phyloP scores from a whole-genome alignment of 495 filamentous ascomycete species.

The Penicillium crystallinum region DNA sequence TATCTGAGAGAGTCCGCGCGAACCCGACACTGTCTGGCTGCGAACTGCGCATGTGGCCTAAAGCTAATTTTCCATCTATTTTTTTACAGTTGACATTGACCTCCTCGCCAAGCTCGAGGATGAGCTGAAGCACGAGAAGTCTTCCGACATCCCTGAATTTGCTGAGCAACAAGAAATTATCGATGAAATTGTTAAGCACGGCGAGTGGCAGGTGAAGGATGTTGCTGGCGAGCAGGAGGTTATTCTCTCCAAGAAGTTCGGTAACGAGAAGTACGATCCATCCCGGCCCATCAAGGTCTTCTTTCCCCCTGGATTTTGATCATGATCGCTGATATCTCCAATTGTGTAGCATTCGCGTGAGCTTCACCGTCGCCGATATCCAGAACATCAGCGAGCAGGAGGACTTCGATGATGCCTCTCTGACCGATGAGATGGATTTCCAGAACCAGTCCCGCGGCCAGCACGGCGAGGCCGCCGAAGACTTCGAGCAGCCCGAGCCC shows the following conservation, averaged over 20 bases:
- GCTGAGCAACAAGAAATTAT: constrained; percentile 62
- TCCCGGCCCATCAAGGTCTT: neutral
- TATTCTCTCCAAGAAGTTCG: constrained; percentile 71
- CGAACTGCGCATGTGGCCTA: neutral
- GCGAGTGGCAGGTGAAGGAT: constrained; percentile 66
- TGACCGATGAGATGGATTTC: constrained; percentile 47
- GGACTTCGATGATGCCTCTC: constrained; percentile 42
- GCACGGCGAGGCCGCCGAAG: constrained; percentile 49
- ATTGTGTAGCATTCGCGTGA: constrained; percentile 68
- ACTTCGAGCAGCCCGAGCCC: constrained; percentile 50
- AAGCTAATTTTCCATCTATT: constrained; percentile 8
- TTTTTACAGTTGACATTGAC: constrained; percentile 39
- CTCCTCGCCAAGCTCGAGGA: constrained; percentile 46
- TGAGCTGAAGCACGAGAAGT: constrained; percentile 45
- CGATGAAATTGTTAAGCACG: constrained; percentile 73
- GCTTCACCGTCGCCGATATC: constrained; percentile 91
- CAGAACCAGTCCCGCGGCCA: constrained; percentile 42
- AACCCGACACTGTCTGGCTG: neutral
- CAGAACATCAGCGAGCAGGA: constrained; percentile 63
- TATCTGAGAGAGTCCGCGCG: neutral
- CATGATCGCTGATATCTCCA: constrained; percentile 6
- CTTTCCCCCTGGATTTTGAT: constrained; percentile 6
- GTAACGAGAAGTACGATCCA: constrained; percentile 68
- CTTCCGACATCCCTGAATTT: constrained; percentile 34
- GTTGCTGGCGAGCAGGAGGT: constrained; percentile 81